Evolutionary conservation across 2,329 filamentous ascomycete species (phyloP).

Genomic region (Cercospora zeae-maydis): DNA sequence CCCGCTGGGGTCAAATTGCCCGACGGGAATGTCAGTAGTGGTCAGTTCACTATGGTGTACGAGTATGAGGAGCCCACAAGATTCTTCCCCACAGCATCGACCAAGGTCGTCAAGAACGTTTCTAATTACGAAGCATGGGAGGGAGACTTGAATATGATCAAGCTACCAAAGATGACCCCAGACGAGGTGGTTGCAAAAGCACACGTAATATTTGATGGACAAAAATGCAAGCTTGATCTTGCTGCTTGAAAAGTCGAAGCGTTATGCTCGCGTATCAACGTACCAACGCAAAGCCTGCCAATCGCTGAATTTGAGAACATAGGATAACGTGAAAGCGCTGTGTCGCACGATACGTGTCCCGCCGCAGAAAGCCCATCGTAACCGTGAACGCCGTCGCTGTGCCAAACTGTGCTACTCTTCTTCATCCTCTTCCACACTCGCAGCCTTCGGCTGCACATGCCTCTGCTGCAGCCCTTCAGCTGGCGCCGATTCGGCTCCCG

Average conservation of each 20-base stretch:
- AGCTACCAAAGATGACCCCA: conserved; percentile 20
- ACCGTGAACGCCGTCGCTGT: conserved; percentile 21
- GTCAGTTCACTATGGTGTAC: conserved; percentile 27
- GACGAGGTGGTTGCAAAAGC: conserved; percentile 21
- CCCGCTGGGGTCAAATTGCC: conserved; percentile 24
- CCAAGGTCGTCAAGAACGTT: conserved; percentile 13
- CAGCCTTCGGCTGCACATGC: conserved; percentile 30
- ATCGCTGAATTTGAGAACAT: neutral
- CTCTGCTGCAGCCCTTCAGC: conserved; percentile 25
- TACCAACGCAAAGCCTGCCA: neutral
- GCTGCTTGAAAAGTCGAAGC: conserved; percentile 6
- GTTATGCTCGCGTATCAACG: neutral
- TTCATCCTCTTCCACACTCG: conserved; percentile 33
- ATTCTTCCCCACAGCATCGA: conserved; percentile 24
- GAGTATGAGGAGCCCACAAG: conserved; percentile 27
- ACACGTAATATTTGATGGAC: conserved; percentile 17
- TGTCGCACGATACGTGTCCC: neutral
- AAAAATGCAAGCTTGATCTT: conserved; percentile 11
- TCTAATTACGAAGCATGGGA: conserved; percentile 21
- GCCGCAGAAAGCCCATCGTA: neutral
- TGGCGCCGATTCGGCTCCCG: conserved; percentile 23
- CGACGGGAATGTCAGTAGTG: conserved; percentile 22
- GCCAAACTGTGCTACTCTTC: conserved; percentile 20
- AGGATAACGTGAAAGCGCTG: neutral
- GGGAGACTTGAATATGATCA: conserved; percentile 23